phyloP scores from a whole-genome alignment of 1,284 basidiomycete genomes.

The Xanthoconium separans region DNA sequence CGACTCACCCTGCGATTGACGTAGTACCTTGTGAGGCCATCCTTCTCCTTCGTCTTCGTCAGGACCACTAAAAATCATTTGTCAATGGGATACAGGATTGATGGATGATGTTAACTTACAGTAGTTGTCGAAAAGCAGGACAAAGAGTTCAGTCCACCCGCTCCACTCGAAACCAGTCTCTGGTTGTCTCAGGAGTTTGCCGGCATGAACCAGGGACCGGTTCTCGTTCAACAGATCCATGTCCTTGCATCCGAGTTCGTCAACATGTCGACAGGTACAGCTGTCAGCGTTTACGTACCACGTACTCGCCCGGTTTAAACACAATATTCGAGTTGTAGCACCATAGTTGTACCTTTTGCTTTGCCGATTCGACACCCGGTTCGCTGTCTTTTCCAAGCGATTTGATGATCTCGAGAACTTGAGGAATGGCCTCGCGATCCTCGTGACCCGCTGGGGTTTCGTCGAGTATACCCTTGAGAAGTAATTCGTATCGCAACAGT shows the following conservation, averaged over 20 bases:
- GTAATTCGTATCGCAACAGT: constrained; percentile 84
- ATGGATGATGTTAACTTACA: constrained; percentile 46
- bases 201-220: constrained; percentile 79
- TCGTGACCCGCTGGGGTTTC: constrained; percentile 73
- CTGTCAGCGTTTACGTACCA: constrained; percentile 50
- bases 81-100: constrained; percentile 5
- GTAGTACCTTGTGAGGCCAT: constrained; percentile 71
- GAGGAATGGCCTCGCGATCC: constrained; percentile 76
- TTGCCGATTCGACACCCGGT: constrained; percentile 78
- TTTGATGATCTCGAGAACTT: constrained; percentile 84
- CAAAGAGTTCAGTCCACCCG: constrained; percentile 84
- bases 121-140: constrained; percentile 92
- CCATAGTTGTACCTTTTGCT: constrained; percentile 87
- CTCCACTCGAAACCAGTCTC: constrained; percentile 81
- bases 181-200: constrained; percentile 80
- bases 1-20: constrained; percentile 76
- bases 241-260: constrained; percentile 49
- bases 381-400: constrained; percentile 82
- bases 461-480: constrained; percentile 78
- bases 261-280: neutral
- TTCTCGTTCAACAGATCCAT: constrained; percentile 85
- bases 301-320: constrained; percentile 76
- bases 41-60: constrained; percentile 78
- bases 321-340: constrained; percentile 75
- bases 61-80: constrained; percentile 66